Conservation (phyloP, 768 basidiomycete species). For the Pleurotus platypus region DNA sequence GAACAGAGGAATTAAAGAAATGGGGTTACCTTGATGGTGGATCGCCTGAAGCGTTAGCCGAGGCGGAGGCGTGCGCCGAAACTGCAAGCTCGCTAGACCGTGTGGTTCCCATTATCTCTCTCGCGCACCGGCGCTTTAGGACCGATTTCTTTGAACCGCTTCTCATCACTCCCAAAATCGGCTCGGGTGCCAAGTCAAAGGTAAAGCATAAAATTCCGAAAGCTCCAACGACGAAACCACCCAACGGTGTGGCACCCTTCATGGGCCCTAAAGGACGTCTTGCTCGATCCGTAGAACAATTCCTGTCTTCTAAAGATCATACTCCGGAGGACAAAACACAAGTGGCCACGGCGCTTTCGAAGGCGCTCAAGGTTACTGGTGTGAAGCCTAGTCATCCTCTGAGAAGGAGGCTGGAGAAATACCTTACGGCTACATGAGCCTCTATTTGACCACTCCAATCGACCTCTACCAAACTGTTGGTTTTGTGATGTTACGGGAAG, state of each 20-base stretch:
- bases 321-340: conserved; percentile 41
- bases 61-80: conserved; percentile 70
- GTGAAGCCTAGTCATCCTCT: conserved; percentile 63
- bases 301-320: conserved; percentile 51
- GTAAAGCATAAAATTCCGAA: conserved; percentile 46
- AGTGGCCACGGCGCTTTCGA: conserved; percentile 49
- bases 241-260: conserved; percentile 29
- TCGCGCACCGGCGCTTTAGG: conserved; percentile 71
- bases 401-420: conserved; percentile 66
- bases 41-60: conserved; percentile 39
- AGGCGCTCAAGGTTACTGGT: conserved; percentile 47
- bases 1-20: conserved; percentile 59
- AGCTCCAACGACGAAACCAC: conserved; percentile 12
- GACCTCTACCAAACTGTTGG: neutral
- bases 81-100: conserved; percentile 69
- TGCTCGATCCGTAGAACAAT: conserved; percentile 61
- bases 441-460: neutral
- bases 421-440: conserved; percentile 25
- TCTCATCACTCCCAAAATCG: conserved; percentile 59
- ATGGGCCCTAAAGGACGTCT: conserved; percentile 61
- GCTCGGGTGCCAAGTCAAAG: conserved; percentile 31
- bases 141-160: conserved; percentile 70
- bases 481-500: neutral
- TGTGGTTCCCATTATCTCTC: conserved; percentile 57
- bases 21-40: conserved; percentile 66